Base-by-base conservation (phyloP, 257 asterid genomes). In the Coffea canephora region DNA sequence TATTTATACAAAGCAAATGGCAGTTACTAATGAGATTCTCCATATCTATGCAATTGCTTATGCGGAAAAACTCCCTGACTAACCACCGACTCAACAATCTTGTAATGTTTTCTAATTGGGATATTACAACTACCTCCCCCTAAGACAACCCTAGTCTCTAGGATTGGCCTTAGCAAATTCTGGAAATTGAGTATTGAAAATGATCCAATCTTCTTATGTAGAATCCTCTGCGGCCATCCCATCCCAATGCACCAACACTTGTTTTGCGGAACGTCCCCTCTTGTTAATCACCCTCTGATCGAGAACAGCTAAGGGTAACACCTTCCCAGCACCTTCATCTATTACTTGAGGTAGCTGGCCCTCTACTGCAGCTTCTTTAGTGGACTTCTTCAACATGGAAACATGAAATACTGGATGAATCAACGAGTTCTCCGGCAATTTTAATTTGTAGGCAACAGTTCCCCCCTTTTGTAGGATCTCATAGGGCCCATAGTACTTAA, bases 241-340 rank as follows among this genome's bases (percentile, higher is more conserved):
- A 27, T 19, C 13, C 27, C 66, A 59, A 1, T 59, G 31, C 6
- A 59, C 11, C 2, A 59, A 1, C 2, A 59, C 27, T 6, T 59
- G 27, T 0, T 5, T 5, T 0, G 19, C 27, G 6, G 0, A 0
- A 1, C 0, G 0, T 7, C 2, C 6, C 0, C 6, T 5, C 27
- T 8, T 59, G 1, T 19, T 5, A 0, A 19, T 3, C 11, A 1
- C 0, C 25, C 27, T 59, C 2, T 21, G 12, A 5, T 3, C 66
- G 1, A 21, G 9, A 0, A 59, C 1, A 5, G 10, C 10, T 12
- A 19, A 5, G 3, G 11, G 66, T 3, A 25, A 2, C 10, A 23
- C 27, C 19, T 59, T 21, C 0, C 19, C 6, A 0, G 1, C 7
- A 1, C 66, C 1, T 4, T 59, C n/a, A 3, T 19, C 11, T 5